A percentile compares a stretch with the other conserved stretches of the same genome.
phyloP scores from a whole-genome alignment of 805 yeast genomes.

The Ogataea paradorogensis region DNA sequence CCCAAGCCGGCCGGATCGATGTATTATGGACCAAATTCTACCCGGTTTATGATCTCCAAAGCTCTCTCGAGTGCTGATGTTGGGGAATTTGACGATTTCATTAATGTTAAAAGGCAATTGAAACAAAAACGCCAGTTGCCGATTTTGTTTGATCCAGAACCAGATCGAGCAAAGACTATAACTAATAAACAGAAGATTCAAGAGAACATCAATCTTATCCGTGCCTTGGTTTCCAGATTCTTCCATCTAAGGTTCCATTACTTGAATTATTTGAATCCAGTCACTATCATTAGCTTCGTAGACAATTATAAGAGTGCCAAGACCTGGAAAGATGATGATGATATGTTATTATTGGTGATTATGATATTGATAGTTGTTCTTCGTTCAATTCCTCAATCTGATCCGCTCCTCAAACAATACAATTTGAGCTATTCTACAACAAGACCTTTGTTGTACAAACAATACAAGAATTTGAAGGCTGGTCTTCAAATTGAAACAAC shows the following conservation, averaged over 20 bases:
- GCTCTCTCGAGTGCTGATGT: conserved; percentile 27
- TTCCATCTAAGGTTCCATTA: conserved; percentile 41
- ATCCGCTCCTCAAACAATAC: conserved; percentile 24
- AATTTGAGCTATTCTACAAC: conserved; percentile 23
- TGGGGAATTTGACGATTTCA: conserved; percentile 27
- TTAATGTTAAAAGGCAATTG: conserved; percentile 29
- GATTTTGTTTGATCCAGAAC: conserved; percentile 10
- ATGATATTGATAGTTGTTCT: conserved; percentile 44
- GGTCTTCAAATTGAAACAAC: conserved; percentile 47
- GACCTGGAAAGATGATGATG: conserved; percentile 49
- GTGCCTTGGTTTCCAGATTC: conserved; percentile 39
- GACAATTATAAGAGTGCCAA: conserved; percentile 33
- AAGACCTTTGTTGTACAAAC: conserved; percentile 35
- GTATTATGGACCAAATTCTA: conserved; percentile 52
- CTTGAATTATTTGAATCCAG: conserved; percentile 38
- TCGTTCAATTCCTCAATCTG: conserved; percentile 31
- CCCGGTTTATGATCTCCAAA: conserved; percentile 44
- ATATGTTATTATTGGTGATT: conserved; percentile 39
- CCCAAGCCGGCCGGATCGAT: conserved; percentile 21
- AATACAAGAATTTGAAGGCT: conserved; percentile 43
- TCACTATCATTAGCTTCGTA: conserved; percentile 36
- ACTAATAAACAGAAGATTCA: conserved; percentile 17
- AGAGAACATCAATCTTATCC: conserved; percentile 36
- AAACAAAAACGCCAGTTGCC: conserved; percentile 32
- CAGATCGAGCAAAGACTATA: conserved; percentile 6